phyloP scores from a whole-genome alignment of 2,329 filamentous ascomycete genomes.

The Stemphylium vesicarium region DNA sequence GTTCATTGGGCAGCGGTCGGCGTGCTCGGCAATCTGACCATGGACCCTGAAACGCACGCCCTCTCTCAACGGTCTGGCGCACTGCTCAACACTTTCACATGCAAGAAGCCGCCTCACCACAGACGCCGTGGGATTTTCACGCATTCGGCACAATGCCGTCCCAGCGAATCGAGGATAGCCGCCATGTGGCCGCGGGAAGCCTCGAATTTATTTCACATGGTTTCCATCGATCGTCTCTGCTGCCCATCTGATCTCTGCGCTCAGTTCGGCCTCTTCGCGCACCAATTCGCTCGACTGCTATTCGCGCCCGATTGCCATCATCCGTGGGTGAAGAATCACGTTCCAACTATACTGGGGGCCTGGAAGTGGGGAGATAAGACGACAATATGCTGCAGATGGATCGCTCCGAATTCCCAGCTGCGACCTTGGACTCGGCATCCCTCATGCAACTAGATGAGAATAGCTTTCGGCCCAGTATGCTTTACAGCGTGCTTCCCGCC shows the following conservation, averaged over 20 bases:
- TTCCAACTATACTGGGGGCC: not conserved
- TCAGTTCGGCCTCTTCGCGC: not conserved
- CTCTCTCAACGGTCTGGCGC: constrained; percentile 5
- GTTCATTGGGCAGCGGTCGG: constrained; percentile 18
- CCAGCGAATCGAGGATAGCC: constrained; percentile 23
- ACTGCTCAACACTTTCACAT: constrained; percentile 33
- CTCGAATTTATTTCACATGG: not conserved
- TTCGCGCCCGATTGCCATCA: not conserved
- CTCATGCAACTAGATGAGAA: constrained; percentile 17
- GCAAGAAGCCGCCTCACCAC: constrained; percentile 14
- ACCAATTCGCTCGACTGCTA: not conserved
- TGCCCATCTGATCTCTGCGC: too few relatives aligned
- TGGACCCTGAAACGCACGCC: constrained; percentile 20
- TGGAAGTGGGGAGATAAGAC: constrained; percentile 18
- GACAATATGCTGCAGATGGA: constrained; percentile 15
- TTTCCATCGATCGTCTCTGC: not conserved
- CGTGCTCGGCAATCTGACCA: constrained; percentile 11
- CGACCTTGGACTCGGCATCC: constrained; percentile 12
- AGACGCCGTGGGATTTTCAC: constrained; percentile 9
- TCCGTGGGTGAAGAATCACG: not conserved
- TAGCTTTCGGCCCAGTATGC: constrained; percentile 49
- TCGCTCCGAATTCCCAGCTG: not conserved
- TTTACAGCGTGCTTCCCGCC: constrained; percentile 62
- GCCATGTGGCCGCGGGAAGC: constrained; percentile 8
- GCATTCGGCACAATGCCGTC: constrained; percentile 16